Conservation (phyloP, 73 alveolate species). For the Paramecium sonneborni region DNA sequence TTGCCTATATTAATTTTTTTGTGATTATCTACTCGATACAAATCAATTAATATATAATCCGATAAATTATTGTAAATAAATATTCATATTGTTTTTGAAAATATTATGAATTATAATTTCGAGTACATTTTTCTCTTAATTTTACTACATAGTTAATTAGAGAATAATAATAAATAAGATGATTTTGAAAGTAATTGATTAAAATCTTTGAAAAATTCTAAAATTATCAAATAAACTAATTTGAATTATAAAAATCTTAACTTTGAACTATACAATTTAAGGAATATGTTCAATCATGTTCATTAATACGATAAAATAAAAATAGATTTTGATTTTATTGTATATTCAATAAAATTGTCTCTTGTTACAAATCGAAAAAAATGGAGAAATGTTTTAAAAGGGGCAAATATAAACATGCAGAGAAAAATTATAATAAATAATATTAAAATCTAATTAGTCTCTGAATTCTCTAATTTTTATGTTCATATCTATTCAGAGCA, state of each 20-base stretch:
- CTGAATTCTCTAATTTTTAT: neutral
- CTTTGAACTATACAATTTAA: neutral
- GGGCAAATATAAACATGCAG: neutral
- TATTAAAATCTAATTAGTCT: neutral
- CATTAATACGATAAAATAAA: neutral
- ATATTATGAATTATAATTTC: too few relatives aligned
- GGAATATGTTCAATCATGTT: neutral
- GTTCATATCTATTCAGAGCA: conserved; percentile 36
- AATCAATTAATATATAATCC: too few relatives aligned
- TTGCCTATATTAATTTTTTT: too few relatives aligned
- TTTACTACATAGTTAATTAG: too few relatives aligned
- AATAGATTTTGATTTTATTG: neutral
- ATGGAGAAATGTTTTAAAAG: neutral
- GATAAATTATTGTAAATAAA: too few relatives aligned
- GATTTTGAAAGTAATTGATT: too few relatives aligned
- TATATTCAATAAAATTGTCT: neutral
- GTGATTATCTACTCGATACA: too few relatives aligned
- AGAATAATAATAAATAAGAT: too few relatives aligned
- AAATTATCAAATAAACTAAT: neutral
- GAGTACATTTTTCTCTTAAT: too few relatives aligned
- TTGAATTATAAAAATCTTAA: neutral
- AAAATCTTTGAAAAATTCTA: neutral
- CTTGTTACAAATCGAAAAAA: neutral
- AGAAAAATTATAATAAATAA: neutral
- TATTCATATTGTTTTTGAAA: too few relatives aligned